Percentiles rank a stretch among this genome's conserved stretches.
These are phyloP conservation scores for Colletotrichum tamarilloi DNA, from an alignment of 2,329 filamentous ascomycete species.

Conservation along the genomic window DNA sequence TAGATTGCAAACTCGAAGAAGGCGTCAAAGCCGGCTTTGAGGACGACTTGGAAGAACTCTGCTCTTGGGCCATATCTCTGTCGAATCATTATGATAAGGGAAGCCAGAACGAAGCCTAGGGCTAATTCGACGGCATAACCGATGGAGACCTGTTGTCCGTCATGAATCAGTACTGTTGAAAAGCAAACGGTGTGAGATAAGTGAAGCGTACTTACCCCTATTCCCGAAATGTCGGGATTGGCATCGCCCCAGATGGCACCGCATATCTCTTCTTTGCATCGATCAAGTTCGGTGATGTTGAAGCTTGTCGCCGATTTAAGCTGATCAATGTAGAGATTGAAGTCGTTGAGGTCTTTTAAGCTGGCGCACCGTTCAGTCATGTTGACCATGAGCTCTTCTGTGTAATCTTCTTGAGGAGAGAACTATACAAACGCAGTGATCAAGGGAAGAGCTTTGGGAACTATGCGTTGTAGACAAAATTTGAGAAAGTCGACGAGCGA, in stretches of 20 bases:
- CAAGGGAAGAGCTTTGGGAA: not conserved
- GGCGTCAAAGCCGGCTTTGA: not conserved
- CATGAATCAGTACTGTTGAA: too few species aligned
- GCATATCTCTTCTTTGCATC: not conserved
- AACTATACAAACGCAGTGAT: not conserved
- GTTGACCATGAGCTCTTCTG: not conserved
- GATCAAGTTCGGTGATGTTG: not conserved
- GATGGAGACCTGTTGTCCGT: not conserved
- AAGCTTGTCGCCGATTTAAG: not conserved
- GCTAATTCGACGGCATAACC: not conserved
- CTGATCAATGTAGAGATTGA: not conserved
- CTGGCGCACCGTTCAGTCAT: not conserved
- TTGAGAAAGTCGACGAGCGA: not conserved
- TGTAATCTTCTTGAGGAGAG: not conserved
- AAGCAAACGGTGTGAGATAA: too few species aligned
- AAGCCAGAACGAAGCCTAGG: not conserved
- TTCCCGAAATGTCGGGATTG: constrained; percentile 23
- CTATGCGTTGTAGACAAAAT: too few species aligned
- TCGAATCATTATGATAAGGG: not conserved
- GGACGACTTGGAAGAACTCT: not conserved
- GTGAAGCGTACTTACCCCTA: not conserved
- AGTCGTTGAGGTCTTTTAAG: not conserved
- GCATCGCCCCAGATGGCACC: not conserved
- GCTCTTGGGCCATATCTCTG: constrained; percentile 27
- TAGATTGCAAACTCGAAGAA: constrained; percentile 27